Percentiles rank a stretch among this genome's conserved stretches.
phyloP scores from a whole-genome alignment of 2,329 filamentous ascomycete genomes.

The Aspergillus sp. region DNA sequence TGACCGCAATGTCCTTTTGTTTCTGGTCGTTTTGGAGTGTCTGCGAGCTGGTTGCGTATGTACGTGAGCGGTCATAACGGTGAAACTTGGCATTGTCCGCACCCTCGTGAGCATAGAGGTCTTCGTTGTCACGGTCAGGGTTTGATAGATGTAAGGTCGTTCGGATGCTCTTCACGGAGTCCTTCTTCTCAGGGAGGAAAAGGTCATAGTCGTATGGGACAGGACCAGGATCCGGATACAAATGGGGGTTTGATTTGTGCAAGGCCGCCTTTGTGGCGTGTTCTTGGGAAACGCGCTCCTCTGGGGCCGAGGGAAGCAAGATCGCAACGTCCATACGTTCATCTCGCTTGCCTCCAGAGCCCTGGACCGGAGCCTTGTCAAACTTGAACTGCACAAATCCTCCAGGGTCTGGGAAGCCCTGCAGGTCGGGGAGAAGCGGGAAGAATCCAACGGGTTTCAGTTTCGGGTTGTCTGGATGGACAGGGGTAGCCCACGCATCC shows the following conservation, averaged over 20 bases:
- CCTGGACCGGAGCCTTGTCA: conserved; percentile 60
- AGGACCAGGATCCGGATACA: conserved; percentile 57
- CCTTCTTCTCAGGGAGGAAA: conserved; percentile 57
- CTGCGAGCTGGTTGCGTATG: conserved; percentile 64
- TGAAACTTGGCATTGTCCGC: conserved; percentile 53
- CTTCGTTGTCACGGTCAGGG: conserved; percentile 57
- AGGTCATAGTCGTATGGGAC: conserved; percentile 64
- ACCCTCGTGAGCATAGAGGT: conserved; percentile 52
- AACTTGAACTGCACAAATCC: conserved; percentile 66
- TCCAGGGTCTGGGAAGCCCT: conserved; percentile 62
- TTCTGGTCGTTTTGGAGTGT: conserved; percentile 55
- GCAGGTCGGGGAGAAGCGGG: conserved; percentile 64
- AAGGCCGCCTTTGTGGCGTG: conserved; percentile 55
- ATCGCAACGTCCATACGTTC: conserved; percentile 63
- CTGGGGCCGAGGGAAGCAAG: conserved; percentile 56
- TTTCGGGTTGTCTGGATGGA: conserved; percentile 62
- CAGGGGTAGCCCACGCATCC: conserved; percentile 63
- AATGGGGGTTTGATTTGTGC: conserved; percentile 54
- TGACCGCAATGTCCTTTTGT: conserved; percentile 62
- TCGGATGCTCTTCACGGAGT: conserved; percentile 56
- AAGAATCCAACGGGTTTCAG: conserved; percentile 64
- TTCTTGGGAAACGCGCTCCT: conserved; percentile 53
- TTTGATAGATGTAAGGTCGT: conserved; percentile 60
- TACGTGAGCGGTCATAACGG: conserved; percentile 61
- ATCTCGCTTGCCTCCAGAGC: conserved; percentile 56